Base-by-base conservation (phyloP, 164 flowering plant genomes). In the Sedum album region DNA sequence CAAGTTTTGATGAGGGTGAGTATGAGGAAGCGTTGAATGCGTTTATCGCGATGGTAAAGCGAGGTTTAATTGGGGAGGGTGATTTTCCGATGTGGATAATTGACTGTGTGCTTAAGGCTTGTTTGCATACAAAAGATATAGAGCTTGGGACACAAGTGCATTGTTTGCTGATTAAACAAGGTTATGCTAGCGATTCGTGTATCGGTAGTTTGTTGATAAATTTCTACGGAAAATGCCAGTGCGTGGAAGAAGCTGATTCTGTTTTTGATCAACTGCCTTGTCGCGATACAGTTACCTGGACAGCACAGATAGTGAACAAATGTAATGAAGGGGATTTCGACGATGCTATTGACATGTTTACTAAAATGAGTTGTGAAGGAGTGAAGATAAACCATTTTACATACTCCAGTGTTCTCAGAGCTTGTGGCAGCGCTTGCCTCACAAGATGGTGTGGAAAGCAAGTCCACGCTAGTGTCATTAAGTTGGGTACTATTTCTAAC, bases 121-220 rank as follows among this genome's bases (percentile, higher is more conserved):
- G 90, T 70, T 66, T 76, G 5, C 67, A 42, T 20, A 57, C 62
- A 0, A 33, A 38, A 73, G 73, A 80, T 42, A 41, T 82, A 60
- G 77, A 39, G 28, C 73, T 85, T 1, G 90, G 91, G 41, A 72
- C 68, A 69, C 88, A 84, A 71, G 69, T 87, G 31, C 96, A 89
- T 67, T 84, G 85, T 0, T 81, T 72, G 80, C 42, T 81, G 38
- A 17, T 79, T 18, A 87, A 87, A 77, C 42, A 66, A 53, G 90
- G 85, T 6, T 30, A 25, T 25, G 28, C 33, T 0, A 65, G 51
- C 14, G 73, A 78, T 67, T 31, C 61, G 68, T 75, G 74, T 66
- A 26, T 82, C 2, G 72, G 75, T 7, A 82, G 80, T 68, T 82
- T 76, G 5, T 72, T 89, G 49, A 77, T 89, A 42, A 65, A 65